Evolutionary conservation across 257 asterid genomes (phyloP).

Genomic region (Perilla frutescens): DNA sequence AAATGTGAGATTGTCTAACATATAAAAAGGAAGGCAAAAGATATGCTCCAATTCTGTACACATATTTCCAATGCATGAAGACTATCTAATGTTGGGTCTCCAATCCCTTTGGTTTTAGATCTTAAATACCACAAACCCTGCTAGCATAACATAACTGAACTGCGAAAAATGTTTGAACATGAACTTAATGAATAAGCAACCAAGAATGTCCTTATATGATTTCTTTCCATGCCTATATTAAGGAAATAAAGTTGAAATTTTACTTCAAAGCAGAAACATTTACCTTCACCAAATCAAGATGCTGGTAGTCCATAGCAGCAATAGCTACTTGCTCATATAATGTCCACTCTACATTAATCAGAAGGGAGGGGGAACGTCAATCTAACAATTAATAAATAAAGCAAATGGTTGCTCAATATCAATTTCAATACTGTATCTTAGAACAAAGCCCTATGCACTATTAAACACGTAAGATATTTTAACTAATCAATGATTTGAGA

Average conservation of each 20-base stretch:
- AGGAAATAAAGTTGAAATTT: constrained; percentile 10
- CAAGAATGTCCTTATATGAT: constrained; percentile 11
- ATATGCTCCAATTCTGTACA: background rate
- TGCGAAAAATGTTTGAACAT: background rate
- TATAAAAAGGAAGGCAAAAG: background rate
- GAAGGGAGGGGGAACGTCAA: constrained; percentile 33
- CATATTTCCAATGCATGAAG: background rate
- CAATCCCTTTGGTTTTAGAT: constrained; percentile 3
- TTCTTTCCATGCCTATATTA: background rate
- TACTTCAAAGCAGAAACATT: constrained; percentile 16
- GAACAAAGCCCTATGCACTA: background rate
- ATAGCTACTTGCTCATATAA: constrained; percentile 89
- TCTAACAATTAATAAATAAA: constrained; percentile 28
- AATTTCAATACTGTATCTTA: background rate
- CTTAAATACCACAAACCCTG: background rate
- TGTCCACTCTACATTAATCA: constrained; percentile 85
- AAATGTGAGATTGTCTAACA: no score
- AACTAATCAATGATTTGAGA: constrained; percentile 25
- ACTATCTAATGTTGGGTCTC: constrained; percentile 8
- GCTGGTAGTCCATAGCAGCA: constrained; percentile 98
- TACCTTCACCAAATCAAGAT: constrained; percentile 94
- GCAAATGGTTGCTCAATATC: constrained; percentile 10
- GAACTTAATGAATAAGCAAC: constrained; percentile 7
- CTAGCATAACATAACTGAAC: constrained; percentile 5
- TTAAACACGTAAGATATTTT: constrained; percentile 1